A percentile compares a stretch with the other conserved stretches of the same genome.
Evolutionary conservation across 306 rosid species (phyloP).

Genomic region (Cucurbita pepo): DNA sequence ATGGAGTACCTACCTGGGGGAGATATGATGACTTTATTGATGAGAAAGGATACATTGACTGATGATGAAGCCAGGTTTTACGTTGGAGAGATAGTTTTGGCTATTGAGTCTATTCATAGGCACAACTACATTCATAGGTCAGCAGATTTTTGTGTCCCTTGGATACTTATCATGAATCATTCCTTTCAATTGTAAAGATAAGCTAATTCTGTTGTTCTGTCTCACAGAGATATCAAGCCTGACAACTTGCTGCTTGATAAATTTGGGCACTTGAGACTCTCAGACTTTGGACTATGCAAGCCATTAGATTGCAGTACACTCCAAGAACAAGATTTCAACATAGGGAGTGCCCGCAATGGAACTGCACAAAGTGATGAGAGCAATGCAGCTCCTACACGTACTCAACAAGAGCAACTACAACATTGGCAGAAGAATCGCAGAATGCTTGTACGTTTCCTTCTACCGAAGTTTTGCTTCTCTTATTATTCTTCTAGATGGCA

Average conservation of each 20-base stretch:
- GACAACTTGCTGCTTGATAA: conserved; percentile 91
- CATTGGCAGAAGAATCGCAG: conserved; percentile 97
- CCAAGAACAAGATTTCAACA: conserved; percentile 61
- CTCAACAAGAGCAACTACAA: conserved; percentile 85
- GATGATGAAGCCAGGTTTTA: conserved; percentile 94
- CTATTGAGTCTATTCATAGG: conserved; percentile 87
- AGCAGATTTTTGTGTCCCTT: not conserved
- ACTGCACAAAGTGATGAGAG: conserved; percentile 42
- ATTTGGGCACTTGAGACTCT: conserved; percentile 83
- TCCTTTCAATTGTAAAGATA: not conserved
- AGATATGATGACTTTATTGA: conserved; percentile 96
- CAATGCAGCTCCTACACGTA: conserved; percentile 55
- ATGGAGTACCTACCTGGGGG: conserved; percentile 99
- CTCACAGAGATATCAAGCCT: conserved; percentile 89
- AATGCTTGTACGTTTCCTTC: conserved; percentile 55
- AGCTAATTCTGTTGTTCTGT: conserved; percentile 11
- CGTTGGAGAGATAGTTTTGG: conserved; percentile 78
- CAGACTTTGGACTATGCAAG: conserved; percentile 97
- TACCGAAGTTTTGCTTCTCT: not conserved
- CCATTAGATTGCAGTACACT: conserved; percentile 87
- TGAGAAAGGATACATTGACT: conserved; percentile 92
- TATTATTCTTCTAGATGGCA: not conserved
- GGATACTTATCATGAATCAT: not conserved
- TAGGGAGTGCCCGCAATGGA: conserved; percentile 38
- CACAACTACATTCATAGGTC: conserved; percentile 95